Conservation (phyloP, 305 asterid genomes). For the Solanum hybrid region DNA sequence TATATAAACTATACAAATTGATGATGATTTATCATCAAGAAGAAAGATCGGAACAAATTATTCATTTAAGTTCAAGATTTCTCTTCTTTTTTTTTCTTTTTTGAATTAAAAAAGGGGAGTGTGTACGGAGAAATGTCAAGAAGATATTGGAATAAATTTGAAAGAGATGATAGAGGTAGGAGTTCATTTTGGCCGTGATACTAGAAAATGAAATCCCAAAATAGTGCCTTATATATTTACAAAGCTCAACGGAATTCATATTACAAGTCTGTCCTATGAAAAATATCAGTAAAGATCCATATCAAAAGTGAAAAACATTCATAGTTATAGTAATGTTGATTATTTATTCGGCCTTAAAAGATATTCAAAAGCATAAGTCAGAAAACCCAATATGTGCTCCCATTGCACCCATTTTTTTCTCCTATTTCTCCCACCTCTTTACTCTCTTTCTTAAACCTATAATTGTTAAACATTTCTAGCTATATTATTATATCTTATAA, state of each 20-base stretch:
- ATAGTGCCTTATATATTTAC: neutral
- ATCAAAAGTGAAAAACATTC: neutral
- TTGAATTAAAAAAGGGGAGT: neutral
- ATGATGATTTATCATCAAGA: neutral
- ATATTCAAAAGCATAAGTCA: neutral
- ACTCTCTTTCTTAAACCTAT: neutral
- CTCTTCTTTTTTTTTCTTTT: neutral
- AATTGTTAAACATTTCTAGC: neutral
- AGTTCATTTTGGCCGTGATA: neutral
- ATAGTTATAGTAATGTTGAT: neutral
- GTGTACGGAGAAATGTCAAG: neutral
- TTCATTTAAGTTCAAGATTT: no score
- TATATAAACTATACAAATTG: neutral
- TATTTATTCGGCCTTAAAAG: neutral
- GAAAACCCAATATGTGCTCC: neutral
- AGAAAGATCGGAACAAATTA: no score
- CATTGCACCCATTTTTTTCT: neutral
- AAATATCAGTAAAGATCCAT: neutral
- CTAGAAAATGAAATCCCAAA: neutral
- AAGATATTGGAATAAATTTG: neutral
- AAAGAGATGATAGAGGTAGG: neutral
- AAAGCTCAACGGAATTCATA: neutral
- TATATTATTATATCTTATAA: no score
- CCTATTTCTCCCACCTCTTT: neutral
- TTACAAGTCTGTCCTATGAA: neutral